phyloP scores from a whole-genome alignment of 2,329 filamentous ascomycete species.

The Neofusicoccum kwambonambiense region DNA sequence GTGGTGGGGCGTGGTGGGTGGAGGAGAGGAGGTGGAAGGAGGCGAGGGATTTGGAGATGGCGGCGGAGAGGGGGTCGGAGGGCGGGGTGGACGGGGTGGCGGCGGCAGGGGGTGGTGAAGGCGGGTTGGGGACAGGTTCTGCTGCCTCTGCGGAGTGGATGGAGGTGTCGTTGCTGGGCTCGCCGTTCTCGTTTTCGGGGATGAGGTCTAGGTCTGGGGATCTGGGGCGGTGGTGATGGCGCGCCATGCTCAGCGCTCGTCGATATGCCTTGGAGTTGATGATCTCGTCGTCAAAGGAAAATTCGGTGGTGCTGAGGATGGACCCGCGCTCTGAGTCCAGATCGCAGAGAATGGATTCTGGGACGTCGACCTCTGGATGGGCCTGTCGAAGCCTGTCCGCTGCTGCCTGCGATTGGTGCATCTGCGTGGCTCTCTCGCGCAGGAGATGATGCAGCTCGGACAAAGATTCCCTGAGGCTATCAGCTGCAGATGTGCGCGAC shows the following conservation, averaged over 20 bases:
- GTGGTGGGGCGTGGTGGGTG: too few species aligned
- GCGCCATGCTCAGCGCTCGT: conserved; percentile 6
- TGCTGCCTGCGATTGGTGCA: conserved; percentile 1
- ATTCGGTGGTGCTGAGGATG: conserved; percentile 15
- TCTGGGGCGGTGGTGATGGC: not conserved
- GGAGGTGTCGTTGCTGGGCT: not conserved
- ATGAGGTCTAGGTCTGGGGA: not conserved
- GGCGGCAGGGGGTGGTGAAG: not conserved
- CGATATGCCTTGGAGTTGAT: conserved; percentile 19
- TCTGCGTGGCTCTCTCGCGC: conserved; percentile 5
- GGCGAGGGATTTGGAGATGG: not conserved
- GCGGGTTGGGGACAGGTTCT: not conserved
- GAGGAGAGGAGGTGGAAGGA: not conserved
- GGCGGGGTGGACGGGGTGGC: not conserved
- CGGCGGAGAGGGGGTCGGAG: not conserved
- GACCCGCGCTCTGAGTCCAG: conserved; percentile 7
- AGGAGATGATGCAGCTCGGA: conserved; percentile 16
- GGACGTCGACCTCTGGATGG: conserved; percentile 12
- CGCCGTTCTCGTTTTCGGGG: not conserved
- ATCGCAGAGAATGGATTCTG: not conserved
- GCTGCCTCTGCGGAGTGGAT: not conserved
- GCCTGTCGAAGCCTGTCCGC: conserved; percentile 3
- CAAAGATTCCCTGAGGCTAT: conserved; percentile 17
- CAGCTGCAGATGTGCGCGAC: not conserved
- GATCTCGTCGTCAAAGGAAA: conserved; percentile 19